Evolutionary conservation across 2,329 filamentous ascomycete genomes (phyloP).

Genomic region (Colletotrichum echinochloae): DNA sequence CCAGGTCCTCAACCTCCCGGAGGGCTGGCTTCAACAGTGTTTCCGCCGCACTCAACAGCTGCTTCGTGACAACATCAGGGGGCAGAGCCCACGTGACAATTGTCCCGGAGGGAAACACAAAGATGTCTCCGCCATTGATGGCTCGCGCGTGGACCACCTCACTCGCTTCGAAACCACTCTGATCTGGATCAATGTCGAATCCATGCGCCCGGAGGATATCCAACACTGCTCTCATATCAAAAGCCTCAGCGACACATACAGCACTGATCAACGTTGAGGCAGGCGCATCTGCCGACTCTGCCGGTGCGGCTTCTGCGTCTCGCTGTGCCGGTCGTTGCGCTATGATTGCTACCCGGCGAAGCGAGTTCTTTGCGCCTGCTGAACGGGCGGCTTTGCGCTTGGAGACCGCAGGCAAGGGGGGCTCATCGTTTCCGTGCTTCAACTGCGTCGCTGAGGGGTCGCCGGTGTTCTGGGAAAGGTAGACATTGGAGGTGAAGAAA

Average conservation of each 20-base stretch:
- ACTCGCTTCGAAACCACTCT: constrained; percentile 68
- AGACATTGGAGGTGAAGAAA: constrained; percentile 76
- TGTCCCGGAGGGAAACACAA: constrained; percentile 95
- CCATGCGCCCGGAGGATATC: constrained; percentile 69
- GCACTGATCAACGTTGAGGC: constrained; percentile 65
- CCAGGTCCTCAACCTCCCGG: constrained; percentile 89
- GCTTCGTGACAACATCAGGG: constrained; percentile 78
- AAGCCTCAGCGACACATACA: constrained; percentile 72
- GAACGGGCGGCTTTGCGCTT: constrained; percentile 62
- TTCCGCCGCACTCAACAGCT: constrained; percentile 81
- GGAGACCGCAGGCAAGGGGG: background rate
- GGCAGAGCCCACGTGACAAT: constrained; percentile 93
- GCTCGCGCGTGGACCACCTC: constrained; percentile 74
- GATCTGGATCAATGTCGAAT: constrained; percentile 72
- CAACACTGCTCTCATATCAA: constrained; percentile 71
- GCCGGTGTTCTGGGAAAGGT: constrained; percentile 58
- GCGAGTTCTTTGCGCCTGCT: constrained; percentile 73
- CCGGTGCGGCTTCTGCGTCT: constrained; percentile 55
- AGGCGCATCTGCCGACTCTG: constrained; percentile 48
- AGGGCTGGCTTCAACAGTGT: constrained; percentile 75
- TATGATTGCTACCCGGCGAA: constrained; percentile 87
- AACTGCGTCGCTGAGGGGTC: constrained; percentile 43
- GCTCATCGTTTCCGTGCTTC: constrained; percentile 21
- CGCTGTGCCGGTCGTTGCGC: constrained; percentile 72
- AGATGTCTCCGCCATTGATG: constrained; percentile 82